Percentiles rank a stretch among this genome's conserved stretches.
Evolutionary conservation across 2,329 filamentous ascomycete species (phyloP).

Genomic region (Periconia sp.): DNA sequence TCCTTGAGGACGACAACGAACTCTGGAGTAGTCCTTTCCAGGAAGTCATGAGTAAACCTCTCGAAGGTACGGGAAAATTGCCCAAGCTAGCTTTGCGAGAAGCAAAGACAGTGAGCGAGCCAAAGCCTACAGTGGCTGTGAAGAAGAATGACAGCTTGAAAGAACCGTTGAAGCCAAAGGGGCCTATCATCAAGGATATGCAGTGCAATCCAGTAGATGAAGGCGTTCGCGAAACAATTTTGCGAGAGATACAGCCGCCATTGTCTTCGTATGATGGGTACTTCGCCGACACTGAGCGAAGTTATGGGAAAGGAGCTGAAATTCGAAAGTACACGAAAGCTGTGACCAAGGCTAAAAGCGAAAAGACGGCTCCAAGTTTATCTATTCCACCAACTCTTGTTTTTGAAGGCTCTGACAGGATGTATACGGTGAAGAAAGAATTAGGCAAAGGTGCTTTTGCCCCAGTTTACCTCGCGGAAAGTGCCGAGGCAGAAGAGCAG

Average conservation of each 20-base stretch:
- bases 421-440: constrained; percentile 80
- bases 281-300: constrained; percentile 67
- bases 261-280: constrained; percentile 77
- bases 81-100: constrained; percentile 57
- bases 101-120: constrained; percentile 31
- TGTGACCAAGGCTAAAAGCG: constrained; percentile 56
- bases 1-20: constrained; percentile 49
- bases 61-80: constrained; percentile 46
- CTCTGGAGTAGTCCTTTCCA: constrained; percentile 72
- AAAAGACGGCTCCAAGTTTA: constrained; percentile 64
- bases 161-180: constrained; percentile 51
- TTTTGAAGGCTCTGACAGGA: constrained; percentile 65
- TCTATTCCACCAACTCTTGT: constrained; percentile 65
- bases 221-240: constrained; percentile 71
- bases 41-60: constrained; percentile 59
- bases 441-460: constrained; percentile 93
- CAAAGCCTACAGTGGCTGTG: constrained; percentile 14
- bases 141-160: constrained; percentile 44
- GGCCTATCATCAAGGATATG: constrained; percentile 75
- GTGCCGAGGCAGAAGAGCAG: constrained; percentile 56
- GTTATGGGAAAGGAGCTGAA: constrained; percentile 68
- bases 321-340: constrained; percentile 81
- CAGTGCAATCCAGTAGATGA: constrained; percentile 91
- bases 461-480: constrained; percentile 88
- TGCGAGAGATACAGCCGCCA: constrained; percentile 72